Evolutionary conservation across 768 basidiomycete genomes (phyloP).

Genomic region (Hericium alpestre): DNA sequence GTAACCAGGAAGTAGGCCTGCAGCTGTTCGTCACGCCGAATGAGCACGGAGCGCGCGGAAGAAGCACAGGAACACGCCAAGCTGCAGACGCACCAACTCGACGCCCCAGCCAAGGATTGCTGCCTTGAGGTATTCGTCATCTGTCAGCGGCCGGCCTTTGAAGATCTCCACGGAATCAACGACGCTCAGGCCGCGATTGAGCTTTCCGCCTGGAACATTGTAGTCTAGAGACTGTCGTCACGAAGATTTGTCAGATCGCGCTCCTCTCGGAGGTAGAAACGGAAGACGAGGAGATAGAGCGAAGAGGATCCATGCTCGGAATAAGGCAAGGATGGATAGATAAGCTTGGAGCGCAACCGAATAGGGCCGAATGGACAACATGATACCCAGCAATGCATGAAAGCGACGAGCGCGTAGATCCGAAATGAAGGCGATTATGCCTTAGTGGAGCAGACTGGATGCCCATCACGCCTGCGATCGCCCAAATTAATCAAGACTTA

Average conservation of each 20-base stretch:
- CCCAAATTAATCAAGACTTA: not conserved
- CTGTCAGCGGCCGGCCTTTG: conserved; percentile 53
- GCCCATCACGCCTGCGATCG: too few species aligned
- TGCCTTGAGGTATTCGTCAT: conserved; percentile 81
- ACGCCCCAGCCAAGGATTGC: conserved; percentile 92
- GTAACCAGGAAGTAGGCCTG: conserved; percentile 96
- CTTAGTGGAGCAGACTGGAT: too few species aligned
- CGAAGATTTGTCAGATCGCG: not conserved
- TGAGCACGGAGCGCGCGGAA: not conserved
- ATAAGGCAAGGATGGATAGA: not conserved
- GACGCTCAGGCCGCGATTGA: conserved; percentile 90
- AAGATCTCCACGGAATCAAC: conserved; percentile 87
- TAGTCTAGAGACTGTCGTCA: conserved; percentile 64
- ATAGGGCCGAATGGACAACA: not conserved
- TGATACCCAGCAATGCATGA: too few species aligned
- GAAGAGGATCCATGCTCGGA: not conserved
- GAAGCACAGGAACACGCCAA: not conserved
- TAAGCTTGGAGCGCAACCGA: not conserved
- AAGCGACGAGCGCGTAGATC: too few species aligned
- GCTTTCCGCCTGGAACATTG: conserved; percentile 90
- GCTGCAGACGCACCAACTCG: conserved; percentile 59
- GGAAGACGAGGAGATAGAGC: not conserved
- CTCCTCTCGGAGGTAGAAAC: not conserved
- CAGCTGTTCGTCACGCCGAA: conserved; percentile 36
- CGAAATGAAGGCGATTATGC: too few species aligned